phyloP scores from a whole-genome alignment of 495 filamentous ascomycete species.

The Xylaria intraflava region DNA sequence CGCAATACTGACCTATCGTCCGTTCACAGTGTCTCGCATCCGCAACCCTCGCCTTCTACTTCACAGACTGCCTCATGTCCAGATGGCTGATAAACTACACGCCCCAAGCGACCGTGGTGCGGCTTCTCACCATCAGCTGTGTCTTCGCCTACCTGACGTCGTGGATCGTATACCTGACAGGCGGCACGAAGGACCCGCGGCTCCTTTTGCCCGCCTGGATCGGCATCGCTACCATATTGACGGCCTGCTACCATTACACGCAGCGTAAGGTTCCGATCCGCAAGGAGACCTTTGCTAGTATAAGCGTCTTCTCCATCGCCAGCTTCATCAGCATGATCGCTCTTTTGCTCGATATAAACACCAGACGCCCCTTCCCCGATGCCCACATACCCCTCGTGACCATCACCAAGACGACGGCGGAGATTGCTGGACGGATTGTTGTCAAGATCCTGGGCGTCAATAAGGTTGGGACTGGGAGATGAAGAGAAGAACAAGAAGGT shows the following conservation, averaged over 20 bases:
- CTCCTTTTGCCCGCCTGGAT: conserved; percentile 83
- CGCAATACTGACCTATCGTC: neutral
- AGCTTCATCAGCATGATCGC: conserved; percentile 70
- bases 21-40: conserved; percentile 63
- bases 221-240: conserved; percentile 71
- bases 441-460: conserved; percentile 24
- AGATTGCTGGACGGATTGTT: conserved; percentile 16
- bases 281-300: conserved; percentile 72
- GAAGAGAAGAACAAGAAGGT: neutral
- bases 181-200: conserved; percentile 66
- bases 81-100: conserved; percentile 89
- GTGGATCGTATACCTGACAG: conserved; percentile 69
- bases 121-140: conserved; percentile 70
- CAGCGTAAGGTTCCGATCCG: conserved; percentile 76
- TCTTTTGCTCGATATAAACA: conserved; percentile 61
- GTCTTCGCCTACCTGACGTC: conserved; percentile 77
- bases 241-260: conserved; percentile 71
- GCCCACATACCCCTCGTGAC: conserved; percentile 22
- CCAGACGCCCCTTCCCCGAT: conserved; percentile 31
- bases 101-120: conserved; percentile 74
- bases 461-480: conserved; percentile 9
- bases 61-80: conserved; percentile 89
- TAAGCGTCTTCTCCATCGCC: conserved; percentile 66
- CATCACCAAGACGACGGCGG: conserved; percentile 13
- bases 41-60: conserved; percentile 81